These are phyloP conservation scores for Nannochloropsis granulata DNA, from an alignment of 108 stramenopile genomes.

Conservation along the genomic window DNA sequence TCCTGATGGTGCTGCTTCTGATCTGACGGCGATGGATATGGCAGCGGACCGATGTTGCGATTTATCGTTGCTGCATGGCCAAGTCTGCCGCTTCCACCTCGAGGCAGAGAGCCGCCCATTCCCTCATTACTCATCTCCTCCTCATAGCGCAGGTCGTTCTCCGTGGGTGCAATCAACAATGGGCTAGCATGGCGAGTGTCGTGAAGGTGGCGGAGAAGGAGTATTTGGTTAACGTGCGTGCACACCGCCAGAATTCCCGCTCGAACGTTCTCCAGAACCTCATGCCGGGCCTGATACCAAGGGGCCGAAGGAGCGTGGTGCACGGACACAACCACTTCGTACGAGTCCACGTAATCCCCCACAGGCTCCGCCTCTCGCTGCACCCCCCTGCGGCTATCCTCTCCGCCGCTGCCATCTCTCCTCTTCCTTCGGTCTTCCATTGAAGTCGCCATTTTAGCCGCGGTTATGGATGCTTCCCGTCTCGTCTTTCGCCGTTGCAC, in stretches of 20 bases:
- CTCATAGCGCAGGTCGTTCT: background rate
- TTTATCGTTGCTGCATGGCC: background rate
- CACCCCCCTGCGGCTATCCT: too few relatives aligned
- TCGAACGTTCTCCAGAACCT: background rate
- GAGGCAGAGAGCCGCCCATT: too few relatives aligned
- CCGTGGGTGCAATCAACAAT: background rate
- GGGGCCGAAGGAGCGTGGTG: background rate
- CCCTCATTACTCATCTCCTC: background rate
- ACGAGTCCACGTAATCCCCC: background rate
- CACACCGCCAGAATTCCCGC: background rate
- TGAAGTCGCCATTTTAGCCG: background rate
- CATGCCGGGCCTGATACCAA: background rate
- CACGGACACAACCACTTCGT: background rate
- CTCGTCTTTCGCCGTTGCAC: background rate
- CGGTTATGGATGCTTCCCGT: background rate
- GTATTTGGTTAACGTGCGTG: background rate
- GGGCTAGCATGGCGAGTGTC: background rate
- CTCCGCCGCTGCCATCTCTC: background rate
- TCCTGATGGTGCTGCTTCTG: background rate
- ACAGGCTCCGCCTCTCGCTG: background rate
- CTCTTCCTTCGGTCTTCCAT: background rate
- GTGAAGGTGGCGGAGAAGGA: background rate
- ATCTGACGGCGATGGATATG: background rate
- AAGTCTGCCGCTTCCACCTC: too few relatives aligned
- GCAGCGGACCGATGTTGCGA: background rate